Evolutionary conservation across 2,329 filamentous ascomycete species (phyloP), one percentile per base, ranked within the genome.

Genomic region (Juglanconis sp.): DNA sequence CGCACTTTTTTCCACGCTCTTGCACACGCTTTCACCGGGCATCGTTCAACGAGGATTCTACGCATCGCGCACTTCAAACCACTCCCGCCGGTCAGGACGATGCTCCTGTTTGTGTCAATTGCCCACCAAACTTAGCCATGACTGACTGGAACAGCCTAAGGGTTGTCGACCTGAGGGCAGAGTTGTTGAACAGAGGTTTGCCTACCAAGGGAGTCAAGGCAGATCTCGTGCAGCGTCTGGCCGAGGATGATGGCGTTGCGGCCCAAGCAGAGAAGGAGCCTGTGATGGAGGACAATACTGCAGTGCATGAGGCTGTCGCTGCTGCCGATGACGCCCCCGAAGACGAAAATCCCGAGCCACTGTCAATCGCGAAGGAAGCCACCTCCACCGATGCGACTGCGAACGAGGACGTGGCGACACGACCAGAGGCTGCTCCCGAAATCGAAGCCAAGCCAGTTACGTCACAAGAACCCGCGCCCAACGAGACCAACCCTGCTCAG

Each of bases 131-230:
- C 38, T 61, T 66, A 60, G 53, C 64, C 66, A 83, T 81, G 79
- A 74, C 75, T 55, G 81, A 84, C 66, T 85, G 81, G 77, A 75
- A 73, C 63, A 81, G 77, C 73, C 81, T 87, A 69, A 93, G 90
- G 75, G 90, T 94, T 64, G 79, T 87, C 38, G 88, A 92, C 68
- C 81, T 94, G 61, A 89, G 88, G 73, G 84, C 85, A 30, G 89
- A 92, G 77, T 81, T 93, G 47, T 92, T 90, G 74, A 80, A 79
- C 61, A 84, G 89, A 64, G 86, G 87, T n/a, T 82, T 93, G 44
- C 77, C 86, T 5, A 83, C 86, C 63, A 83, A 84, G 31, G 90
- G 90, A 8, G 80, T 92, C 56, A 90, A 92, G 71, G 81, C 86
- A 31, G 89, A 89, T 62, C 82, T 92, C 51, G 80, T 93, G 59